Base-by-base conservation (phyloP, 306 rosid species). In the Cucumis cinereus region DNA sequence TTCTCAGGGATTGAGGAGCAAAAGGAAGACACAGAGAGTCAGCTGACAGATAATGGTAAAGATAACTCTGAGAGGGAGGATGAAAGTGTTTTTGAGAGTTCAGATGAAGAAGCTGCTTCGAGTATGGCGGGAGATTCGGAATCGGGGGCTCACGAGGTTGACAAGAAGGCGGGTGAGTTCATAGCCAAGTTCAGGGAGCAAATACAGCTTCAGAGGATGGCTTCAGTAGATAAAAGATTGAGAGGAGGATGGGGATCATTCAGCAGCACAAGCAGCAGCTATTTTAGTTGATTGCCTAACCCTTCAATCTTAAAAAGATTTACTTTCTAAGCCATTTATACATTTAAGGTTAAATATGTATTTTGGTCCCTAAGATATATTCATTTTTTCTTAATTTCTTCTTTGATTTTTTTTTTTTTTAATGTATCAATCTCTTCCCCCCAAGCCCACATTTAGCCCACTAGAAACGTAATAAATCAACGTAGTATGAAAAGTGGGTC, bases 141-240 rank as follows among this genome's bases (percentile, higher is more conserved):
- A 53, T 61, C 85, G 22, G 96, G 91, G 80, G 82, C 93, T 47
- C 63, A 80, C 28, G 96, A 92, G 88, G 99, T 95, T 47, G 99
- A 92, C 61, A 92, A 90, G 93, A 95, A 92, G 86, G 99, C 97
- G 8, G 90, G 93, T 26, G 97, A 89, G 81, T 95, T 95, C 77
- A 95, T 95, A 77, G 99, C 97, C 20, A 95, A 86, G 84, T 95
- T 95, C 79, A 86, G 92, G 83, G 93, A 90, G 23, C 98, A 92
- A 78, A 92, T 95, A 74, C 88, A 90, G 86, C 98, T 90, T 77
- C 99, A 95, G 80, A 95, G 92, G 82, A 74, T 81, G 78, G 93
- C 86, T 64, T 87, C 98, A 14, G 55, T 83, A 23, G 91, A 87
- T 17, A 89, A 87, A 26, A 89, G 92, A 77, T 85, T 92, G 82